phyloP scores from a whole-genome alignment of 192 early-diverging fungal species.

The Jimgerdemannia flammicorona region DNA sequence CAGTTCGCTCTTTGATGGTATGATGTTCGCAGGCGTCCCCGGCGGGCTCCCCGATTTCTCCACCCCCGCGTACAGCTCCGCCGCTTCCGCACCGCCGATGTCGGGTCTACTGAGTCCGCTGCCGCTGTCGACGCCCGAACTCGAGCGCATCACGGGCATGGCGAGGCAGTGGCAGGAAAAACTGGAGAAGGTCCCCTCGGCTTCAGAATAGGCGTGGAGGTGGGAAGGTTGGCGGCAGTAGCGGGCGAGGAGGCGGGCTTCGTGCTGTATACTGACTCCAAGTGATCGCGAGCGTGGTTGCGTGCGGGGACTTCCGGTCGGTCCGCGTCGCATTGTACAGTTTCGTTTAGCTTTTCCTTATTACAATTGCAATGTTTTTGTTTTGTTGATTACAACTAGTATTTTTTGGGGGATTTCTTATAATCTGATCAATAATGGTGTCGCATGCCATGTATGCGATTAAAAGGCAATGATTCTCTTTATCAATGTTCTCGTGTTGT shows the following conservation, averaged over 20 bases:
- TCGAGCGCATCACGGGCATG: background rate
- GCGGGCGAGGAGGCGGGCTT: background rate
- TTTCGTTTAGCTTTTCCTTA: too few relatives aligned
- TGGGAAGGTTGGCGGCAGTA: background rate
- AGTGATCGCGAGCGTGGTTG: too few relatives aligned
- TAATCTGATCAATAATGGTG: too few relatives aligned
- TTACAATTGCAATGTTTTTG: too few relatives aligned
- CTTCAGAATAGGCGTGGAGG: background rate
- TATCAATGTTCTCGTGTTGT: too few relatives aligned
- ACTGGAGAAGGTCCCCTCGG: background rate
- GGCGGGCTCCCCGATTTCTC: background rate
- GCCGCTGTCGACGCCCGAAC: background rate
- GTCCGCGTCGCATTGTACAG: too few relatives aligned
- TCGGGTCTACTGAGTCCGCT: background rate
- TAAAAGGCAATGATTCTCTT: too few relatives aligned
- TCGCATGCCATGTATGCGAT: too few relatives aligned
- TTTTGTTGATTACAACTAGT: too few relatives aligned
- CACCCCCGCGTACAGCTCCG: background rate
- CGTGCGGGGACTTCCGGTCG: too few relatives aligned
- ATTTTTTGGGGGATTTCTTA: too few relatives aligned
- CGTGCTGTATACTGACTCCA: too few relatives aligned
- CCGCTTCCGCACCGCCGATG: background rate
- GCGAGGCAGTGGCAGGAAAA: background rate
- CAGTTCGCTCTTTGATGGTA: conserved; percentile 10
- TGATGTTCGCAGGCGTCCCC: conserved; percentile 5